Base-by-base conservation (phyloP, 2,329 filamentous ascomycete species). In the Aspergillus ruber region DNA sequence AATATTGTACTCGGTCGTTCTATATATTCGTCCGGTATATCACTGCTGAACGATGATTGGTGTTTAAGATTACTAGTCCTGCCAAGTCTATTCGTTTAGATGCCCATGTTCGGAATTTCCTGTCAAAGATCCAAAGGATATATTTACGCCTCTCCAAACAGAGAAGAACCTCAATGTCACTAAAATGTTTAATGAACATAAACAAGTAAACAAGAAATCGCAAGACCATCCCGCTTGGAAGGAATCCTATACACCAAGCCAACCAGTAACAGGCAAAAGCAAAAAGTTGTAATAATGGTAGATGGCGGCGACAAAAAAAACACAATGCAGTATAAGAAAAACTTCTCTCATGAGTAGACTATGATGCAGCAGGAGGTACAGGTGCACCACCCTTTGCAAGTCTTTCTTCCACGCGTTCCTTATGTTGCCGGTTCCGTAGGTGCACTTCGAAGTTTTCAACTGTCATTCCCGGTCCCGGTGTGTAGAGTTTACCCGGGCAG, bases 391-490 rank as follows among this genome's bases (percentile, higher is more conserved):
- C 50, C 47, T 66, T 68, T 4, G 62, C 63, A 15, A 76, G 57
- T 18, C 76, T 70, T 46, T 71, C 69, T 51, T 84, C 79, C 8
- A 90, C 87, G 58, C 80, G 80, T 56, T 88, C 82, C 58, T 84
- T 80, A 67, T 98, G 93, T 45, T 79, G 75, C 39, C 86, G 81
- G 68, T 95, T 96, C 68, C 85, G 88, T 43, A 97, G 75, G 71
- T 98, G 93, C 1, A 94, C 83, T 69, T 95, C 88, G 54, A 98
- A 98, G 63, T 95, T 95, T 41, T 84, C 84, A 4, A 91, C 87
- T 2, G 89, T 90, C 65, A 80, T 86, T 20, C 85, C 88, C 0
- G 90, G 89, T 0, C 90, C 88, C 0, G 90, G 88, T 0, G 90
- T 95, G 68, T 98, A 98, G 9, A 95, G 75, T 68, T 96, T 97